Percentiles rank a stretch among this genome's conserved stretches.
These are phyloP conservation scores for Asterophora lycoperdoides DNA, from an alignment of 768 basidiomycete genomes.

Conservation along the genomic window DNA sequence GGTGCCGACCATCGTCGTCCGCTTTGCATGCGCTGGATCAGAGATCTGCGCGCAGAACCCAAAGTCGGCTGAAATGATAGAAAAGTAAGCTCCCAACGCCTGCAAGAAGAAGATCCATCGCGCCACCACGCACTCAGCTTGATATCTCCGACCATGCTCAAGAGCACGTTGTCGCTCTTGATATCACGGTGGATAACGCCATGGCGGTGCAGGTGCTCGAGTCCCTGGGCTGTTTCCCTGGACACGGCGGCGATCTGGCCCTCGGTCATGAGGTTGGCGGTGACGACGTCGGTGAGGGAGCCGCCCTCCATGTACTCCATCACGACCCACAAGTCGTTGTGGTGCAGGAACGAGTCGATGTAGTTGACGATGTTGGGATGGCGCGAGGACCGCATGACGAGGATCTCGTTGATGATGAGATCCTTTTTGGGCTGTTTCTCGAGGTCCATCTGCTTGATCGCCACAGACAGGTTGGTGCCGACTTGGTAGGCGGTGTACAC, in stretches of 20 bases:
- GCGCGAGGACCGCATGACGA: conserved; percentile 94
- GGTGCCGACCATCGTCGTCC: conserved; percentile 97
- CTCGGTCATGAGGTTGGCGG: conserved; percentile 94
- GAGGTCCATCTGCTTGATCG: conserved; percentile 99
- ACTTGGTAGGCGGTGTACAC: conserved; percentile 99
- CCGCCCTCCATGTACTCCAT: conserved; percentile 99
- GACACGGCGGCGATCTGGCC: conserved; percentile 98
- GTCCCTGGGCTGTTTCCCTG: conserved; percentile 86
- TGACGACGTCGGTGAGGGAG: conserved; percentile 91
- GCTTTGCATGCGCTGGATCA: conserved; percentile 82
- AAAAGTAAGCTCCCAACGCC: conserved; percentile 3
- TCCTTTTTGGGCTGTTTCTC: conserved; percentile 99
- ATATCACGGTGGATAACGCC: conserved; percentile 99
- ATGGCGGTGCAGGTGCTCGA: conserved; percentile 92
- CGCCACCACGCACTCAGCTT: conserved; percentile 83
- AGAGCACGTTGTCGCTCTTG: conserved; percentile 95
- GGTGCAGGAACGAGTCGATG: conserved; percentile 96
- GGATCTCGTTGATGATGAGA: conserved; percentile 98
- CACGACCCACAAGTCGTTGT: conserved; percentile 98
- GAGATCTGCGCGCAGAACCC: conserved; percentile 99
- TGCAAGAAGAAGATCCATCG: background rate
- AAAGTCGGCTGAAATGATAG: conserved; percentile 72
- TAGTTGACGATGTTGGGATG: conserved; percentile 99
- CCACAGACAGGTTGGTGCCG: conserved; percentile 89
- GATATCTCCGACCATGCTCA: conserved; percentile 93